Base-by-base conservation (phyloP, 176 grass and related monocot species). In the Avena atlantica region DNA sequence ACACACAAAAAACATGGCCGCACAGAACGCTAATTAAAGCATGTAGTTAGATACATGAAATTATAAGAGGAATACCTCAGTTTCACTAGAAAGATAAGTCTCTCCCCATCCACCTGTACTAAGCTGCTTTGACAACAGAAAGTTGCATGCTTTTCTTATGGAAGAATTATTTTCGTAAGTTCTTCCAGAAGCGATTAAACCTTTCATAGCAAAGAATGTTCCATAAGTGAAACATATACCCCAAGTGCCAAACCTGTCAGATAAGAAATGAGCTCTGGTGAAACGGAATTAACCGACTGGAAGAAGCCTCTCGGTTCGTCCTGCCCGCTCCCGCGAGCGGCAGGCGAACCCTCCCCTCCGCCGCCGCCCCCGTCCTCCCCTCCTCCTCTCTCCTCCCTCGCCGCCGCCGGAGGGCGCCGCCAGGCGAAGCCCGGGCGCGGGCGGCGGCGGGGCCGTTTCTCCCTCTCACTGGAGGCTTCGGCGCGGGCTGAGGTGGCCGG, bases 211-310 rank as follows among this genome's bases (percentile, higher is more conserved):
- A 55, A 94, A 94, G 56, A 91, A 88, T 49, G 78, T 55, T 11
- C 84, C 93, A 34, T 94, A 94, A 1, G 93, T 92, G 72, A 90
- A 94, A 61, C 90, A 94, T 51, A 94, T 2, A 34, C 85, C 87
- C 90, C 93, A 94, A 12, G 1, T 80, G 8, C 90, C 82, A 75
- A 70, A 87, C 93, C 93, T 94, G 36, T 70, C 23, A 21, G 20
- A 79, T 50, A 53, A 79, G 10, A 79, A 80, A 6, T 34, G 25
- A 25, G 25, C 25, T 25, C n/a, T n/a, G n/a, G n/a, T n/a, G n/a
- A n/a, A n/a, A n/a, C n/a, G n/a, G n/a, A n/a, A n/a, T n/a, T n/a
- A n/a, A n/a, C n/a, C n/a, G n/a, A n/a, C n/a, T n/a, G n/a, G n/a
- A n/a, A n/a, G n/a, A n/a, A n/a, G n/a, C n/a, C n/a, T n/a, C n/a